These are phyloP conservation scores for Suhomyces faveliae DNA, from an alignment of 805 yeast genomes.

Conservation along the genomic window DNA sequence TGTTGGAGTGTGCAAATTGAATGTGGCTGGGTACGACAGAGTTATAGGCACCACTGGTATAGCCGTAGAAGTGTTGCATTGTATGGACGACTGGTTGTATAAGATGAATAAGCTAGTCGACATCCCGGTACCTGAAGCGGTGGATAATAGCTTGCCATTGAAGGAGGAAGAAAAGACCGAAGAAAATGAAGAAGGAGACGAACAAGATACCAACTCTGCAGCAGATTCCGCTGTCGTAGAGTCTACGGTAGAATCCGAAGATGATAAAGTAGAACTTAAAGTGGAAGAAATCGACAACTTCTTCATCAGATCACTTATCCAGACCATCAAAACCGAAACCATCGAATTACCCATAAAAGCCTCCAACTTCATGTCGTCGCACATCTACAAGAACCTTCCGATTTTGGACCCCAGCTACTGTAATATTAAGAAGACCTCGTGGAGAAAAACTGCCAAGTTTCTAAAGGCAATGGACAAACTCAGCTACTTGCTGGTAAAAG, in stretches of 20 bases:
- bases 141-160: slow-evolving; percentile 40
- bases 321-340: slow-evolving; percentile 58
- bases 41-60: slow-evolving; percentile 71
- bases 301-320: slow-evolving; percentile 67
- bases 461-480: slow-evolving; percentile 83
- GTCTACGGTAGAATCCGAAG: not conserved
- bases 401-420: slow-evolving; percentile 52
- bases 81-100: slow-evolving; percentile 62
- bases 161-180: slow-evolving; percentile 22
- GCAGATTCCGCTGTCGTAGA: slow-evolving; percentile 2
- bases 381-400: slow-evolving; percentile 72
- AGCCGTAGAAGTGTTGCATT: slow-evolving; percentile 73
- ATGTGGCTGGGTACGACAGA: slow-evolving; percentile 42
- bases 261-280: slow-evolving; percentile 33
- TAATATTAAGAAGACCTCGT: slow-evolving; percentile 74
- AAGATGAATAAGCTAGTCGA: slow-evolving; percentile 48
- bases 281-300: slow-evolving; percentile 72
- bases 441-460: slow-evolving; percentile 87
- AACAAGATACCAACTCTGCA: slow-evolving; percentile 10
- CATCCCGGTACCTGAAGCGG: slow-evolving; percentile 26
- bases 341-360: slow-evolving; percentile 66
- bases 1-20: slow-evolving; percentile 59
- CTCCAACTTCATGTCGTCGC: slow-evolving; percentile 72
- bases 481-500: slow-evolving; percentile 67
- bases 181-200: slow-evolving; percentile 14